Evolutionary conservation across 768 basidiomycete species (phyloP).

Genomic region (Naganishia kalamii): DNA sequence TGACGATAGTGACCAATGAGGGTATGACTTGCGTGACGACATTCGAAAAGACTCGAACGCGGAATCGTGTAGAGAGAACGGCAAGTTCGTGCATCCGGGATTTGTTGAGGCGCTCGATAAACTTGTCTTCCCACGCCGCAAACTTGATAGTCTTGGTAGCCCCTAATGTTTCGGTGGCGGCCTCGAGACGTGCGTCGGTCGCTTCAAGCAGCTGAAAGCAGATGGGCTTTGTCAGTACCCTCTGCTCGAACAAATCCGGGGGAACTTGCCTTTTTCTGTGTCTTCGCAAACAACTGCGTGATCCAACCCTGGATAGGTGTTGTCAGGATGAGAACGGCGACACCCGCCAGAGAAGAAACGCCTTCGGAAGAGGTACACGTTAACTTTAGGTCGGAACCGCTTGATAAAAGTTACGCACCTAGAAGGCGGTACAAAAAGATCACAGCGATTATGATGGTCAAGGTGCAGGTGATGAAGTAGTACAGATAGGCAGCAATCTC

Average conservation of each 20-base stretch:
- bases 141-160: slow-evolving; percentile 49
- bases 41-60: slow-evolving; percentile 33
- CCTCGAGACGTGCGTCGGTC: slow-evolving; percentile 47
- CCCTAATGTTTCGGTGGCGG: slow-evolving; percentile 48
- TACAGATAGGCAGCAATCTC: slow-evolving; percentile 35
- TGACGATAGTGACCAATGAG: slow-evolving; percentile 43
- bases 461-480: slow-evolving; percentile 36
- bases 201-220: slow-evolving; percentile 42
- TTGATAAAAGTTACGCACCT: slow-evolving; percentile 48
- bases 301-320: slow-evolving; percentile 42
- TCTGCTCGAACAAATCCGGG: not conserved
- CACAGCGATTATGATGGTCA: slow-evolving; percentile 61
- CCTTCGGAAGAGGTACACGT: slow-evolving; percentile 9
- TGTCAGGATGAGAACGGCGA: slow-evolving; percentile 34
- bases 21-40: slow-evolving; percentile 46
- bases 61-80: slow-evolving; percentile 41
- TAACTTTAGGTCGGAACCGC: no score
- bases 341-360: slow-evolving; percentile 37
- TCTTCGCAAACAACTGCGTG: slow-evolving; percentile 34
- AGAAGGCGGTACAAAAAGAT: slow-evolving; percentile 70
- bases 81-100: slow-evolving; percentile 44
- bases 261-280: slow-evolving; percentile 28
- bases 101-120: slow-evolving; percentile 44
- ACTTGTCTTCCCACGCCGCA: slow-evolving; percentile 48
- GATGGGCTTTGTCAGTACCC: not conserved